Base-by-base conservation (phyloP, 2,329 filamentous ascomycete genomes). In the Colletotrichum gigasporum region DNA sequence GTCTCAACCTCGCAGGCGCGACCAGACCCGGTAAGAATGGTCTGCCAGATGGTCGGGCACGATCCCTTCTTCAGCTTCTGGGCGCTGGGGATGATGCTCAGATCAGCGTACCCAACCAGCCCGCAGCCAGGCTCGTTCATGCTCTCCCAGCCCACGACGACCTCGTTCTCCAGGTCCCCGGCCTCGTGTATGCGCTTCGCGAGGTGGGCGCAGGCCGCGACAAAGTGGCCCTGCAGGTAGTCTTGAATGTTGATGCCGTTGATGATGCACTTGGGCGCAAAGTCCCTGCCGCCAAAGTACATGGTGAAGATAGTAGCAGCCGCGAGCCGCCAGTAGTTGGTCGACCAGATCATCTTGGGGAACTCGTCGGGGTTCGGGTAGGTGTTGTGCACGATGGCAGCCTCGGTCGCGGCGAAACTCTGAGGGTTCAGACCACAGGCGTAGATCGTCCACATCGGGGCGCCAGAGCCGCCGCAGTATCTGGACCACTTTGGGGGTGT, bases 311-410 rank as follows among this genome's bases (percentile, higher is more conserved):
- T 93, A 45, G 93, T 94, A 69, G 94, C 93, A 51, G 91, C 92
- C 3, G 91, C 94, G 51, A 98, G 83, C 22, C 96, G 88, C 66
- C 89, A 91, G 77, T 99, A 99, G 75, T 99, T 99, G 53, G 96
- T 98, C 14, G 95, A 94, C 96, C 96, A 99, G 62, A 98, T 95
- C 96, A 99, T 99, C 80, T 97, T 98, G 22, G 96, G 96, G 69
- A 95, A 99, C 1, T 90, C 85, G 24, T 90, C 90, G 8, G 94
- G 93, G 18, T 97, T 87, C 9, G 92, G 89, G 74, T 93, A 97
- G 2, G 92, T 96, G 73, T 98, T 99, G 55, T 99, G 96, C 6
- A 99, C 95, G 64, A 98, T 86, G 35, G 96, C 93, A 4, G 95
- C 95, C 78, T 97, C 91, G 12, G 94, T 99, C 18, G 87, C 89